Evolutionary conservation across 140 eudicot genomes (phyloP).

Genomic region (Anethum foeniculum): DNA sequence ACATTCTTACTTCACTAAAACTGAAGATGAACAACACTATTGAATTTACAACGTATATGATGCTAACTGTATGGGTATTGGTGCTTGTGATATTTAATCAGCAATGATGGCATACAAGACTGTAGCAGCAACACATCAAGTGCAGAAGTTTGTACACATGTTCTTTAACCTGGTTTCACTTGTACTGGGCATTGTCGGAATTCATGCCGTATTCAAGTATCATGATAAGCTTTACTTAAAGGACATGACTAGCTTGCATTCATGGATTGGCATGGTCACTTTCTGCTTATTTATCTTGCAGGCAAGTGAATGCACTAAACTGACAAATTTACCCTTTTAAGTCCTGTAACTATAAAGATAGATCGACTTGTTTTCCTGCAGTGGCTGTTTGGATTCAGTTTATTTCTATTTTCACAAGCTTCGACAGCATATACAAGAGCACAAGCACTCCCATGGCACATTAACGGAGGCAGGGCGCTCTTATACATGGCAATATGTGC

Average conservation of each 20-base stretch:
- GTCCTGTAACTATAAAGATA: neutral
- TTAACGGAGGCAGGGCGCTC: constrained; percentile 54
- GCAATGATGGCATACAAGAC: constrained; percentile 95
- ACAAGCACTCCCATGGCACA: constrained; percentile 57
- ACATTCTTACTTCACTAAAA: neutral
- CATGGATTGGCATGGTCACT: constrained; percentile 93
- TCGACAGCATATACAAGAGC: constrained; percentile 32
- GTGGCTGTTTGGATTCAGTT: constrained; percentile 71
- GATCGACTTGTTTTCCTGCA: constrained; percentile 17
- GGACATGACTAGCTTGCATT: constrained; percentile 77
- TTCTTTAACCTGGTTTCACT: constrained; percentile 56
- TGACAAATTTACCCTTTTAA: neutral
- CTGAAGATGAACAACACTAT: neutral
- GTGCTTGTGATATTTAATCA: constrained; percentile 20
- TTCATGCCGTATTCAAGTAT: constrained; percentile 78
- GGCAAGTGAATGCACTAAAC: constrained; percentile 29
- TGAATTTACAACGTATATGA: neutral
- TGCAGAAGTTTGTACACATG: constrained; percentile 50
- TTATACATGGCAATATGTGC: constrained; percentile 76
- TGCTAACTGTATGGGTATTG: neutral
- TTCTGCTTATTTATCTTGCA: constrained; percentile 72
- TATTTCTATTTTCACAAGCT: constrained; percentile 39
- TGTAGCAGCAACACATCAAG: constrained; percentile 36
- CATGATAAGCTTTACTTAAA: constrained; percentile 36
- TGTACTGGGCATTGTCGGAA: constrained; percentile 66